Evolutionary conservation across 768 basidiomycete species (phyloP).

Genomic region (Polyporus arcularius): DNA sequence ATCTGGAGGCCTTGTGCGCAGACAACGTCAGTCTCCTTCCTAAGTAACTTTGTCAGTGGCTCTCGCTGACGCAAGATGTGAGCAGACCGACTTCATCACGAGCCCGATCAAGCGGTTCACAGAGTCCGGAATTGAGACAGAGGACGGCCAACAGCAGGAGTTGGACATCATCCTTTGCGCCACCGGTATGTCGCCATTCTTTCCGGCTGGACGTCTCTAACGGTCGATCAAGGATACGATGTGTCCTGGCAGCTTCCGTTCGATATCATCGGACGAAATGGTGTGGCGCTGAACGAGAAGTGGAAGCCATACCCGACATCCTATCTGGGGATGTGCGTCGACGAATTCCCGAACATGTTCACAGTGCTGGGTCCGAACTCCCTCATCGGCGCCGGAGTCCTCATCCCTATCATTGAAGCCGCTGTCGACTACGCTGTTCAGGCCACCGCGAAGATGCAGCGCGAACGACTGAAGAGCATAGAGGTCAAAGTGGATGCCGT

Average conservation of each 20-base stretch:
- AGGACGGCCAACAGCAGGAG: slow-evolving; percentile 53
- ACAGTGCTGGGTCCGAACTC: slow-evolving; percentile 58
- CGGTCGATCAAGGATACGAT: slow-evolving; percentile 44
- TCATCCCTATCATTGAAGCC: slow-evolving; percentile 56
- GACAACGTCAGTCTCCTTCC: slow-evolving; percentile 47
- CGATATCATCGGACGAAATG: slow-evolving; percentile 54
- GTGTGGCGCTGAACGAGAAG: slow-evolving; percentile 51
- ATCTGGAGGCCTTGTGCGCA: slow-evolving; percentile 63
- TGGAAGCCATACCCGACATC: slow-evolving; percentile 56
- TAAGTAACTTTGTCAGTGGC: not conserved
- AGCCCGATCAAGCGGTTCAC: slow-evolving; percentile 53
- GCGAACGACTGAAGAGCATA: slow-evolving; percentile 63
- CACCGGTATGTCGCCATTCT: slow-evolving; percentile 42
- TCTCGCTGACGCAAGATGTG: not conserved
- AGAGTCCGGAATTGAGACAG: slow-evolving; percentile 55
- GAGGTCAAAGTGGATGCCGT: slow-evolving; percentile 61
- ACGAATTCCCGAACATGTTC: slow-evolving; percentile 75
- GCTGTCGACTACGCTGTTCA: slow-evolving; percentile 58
- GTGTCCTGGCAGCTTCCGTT: slow-evolving; percentile 49
- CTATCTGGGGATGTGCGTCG: slow-evolving; percentile 59
- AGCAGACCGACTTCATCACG: slow-evolving; percentile 54
- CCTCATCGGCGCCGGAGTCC: slow-evolving; percentile 52
- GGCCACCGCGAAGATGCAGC: slow-evolving; percentile 59
- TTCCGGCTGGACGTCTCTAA: not conserved
- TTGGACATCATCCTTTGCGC: slow-evolving; percentile 66